Conservation (phyloP, 2,329 filamentous ascomycete genomes). For the Ophioceras dolichostomum region DNA sequence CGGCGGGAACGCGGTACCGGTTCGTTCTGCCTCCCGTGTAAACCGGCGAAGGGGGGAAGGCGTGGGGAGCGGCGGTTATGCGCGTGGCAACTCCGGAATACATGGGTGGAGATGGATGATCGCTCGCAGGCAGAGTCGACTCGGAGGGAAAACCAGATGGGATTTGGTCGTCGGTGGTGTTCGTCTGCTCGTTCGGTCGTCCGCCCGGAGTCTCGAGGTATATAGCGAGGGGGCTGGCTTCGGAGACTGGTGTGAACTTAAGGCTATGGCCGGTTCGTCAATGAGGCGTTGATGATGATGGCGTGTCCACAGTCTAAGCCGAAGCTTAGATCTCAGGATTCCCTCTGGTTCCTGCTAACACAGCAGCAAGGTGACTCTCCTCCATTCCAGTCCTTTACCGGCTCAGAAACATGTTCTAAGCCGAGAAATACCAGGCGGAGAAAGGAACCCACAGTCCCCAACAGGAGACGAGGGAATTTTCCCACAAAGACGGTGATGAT, state of each 20-base stretch:
- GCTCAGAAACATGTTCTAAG: background rate
- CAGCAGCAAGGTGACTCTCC: no score
- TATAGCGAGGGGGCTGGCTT: no score
- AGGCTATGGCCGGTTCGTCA: background rate
- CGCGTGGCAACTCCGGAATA: slow-evolving; percentile 2
- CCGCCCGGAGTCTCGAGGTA: background rate
- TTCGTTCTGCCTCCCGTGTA: background rate
- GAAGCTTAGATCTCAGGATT: no score
- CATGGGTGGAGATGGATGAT: background rate
- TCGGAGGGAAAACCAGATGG: background rate
- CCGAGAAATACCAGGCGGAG: background rate
- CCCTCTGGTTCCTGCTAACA: no score
- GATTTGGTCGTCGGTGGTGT: background rate
- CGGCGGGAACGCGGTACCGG: background rate
- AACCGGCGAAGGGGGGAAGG: slow-evolving; percentile 1
- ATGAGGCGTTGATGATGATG: background rate
- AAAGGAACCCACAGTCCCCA: background rate
- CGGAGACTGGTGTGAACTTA: no score
- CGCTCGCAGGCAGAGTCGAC: no score
- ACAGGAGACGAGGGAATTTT: background rate
- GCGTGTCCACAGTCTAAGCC: background rate
- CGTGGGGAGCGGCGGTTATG: background rate
- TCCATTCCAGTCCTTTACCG: slow-evolving; percentile 1
- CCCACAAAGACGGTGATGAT: background rate
- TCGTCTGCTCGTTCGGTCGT: no score